Evolutionary conservation across 2,329 filamentous ascomycete species (phyloP).

Genomic region (Sordariomycetes sp.): DNA sequence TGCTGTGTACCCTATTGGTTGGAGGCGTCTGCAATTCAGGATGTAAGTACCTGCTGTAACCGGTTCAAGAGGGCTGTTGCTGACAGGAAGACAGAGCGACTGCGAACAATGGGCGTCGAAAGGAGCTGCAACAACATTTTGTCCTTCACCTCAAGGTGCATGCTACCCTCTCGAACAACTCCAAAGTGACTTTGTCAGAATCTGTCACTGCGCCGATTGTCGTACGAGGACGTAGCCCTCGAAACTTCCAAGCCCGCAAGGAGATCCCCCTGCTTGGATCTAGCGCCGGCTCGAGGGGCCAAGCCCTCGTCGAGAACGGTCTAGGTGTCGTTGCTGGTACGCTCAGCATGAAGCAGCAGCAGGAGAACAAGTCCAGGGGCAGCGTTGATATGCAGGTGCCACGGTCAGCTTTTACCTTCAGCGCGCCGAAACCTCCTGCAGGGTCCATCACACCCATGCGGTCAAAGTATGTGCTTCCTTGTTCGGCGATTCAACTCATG

Average conservation of each 20-base stretch:
- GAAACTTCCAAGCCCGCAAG: conserved; percentile 91
- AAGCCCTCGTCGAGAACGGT: conserved; percentile 58
- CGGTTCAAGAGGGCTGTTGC: conserved; percentile 7
- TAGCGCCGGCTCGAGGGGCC: conserved; percentile 69
- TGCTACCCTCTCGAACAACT: conserved; percentile 75
- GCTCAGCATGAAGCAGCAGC: conserved; percentile 42
- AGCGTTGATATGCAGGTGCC: conserved; percentile 45
- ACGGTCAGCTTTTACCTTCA: conserved; percentile 49
- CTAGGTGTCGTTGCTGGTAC: conserved; percentile 51
- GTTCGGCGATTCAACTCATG: neutral
- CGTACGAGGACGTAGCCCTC: conserved; percentile 82
- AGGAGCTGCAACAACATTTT: conserved; percentile 95
- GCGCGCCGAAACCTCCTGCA: conserved; percentile 43
- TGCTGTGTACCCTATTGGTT: conserved; percentile 85
- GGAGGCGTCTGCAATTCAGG: conserved; percentile 87
- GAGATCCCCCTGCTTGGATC: conserved; percentile 79
- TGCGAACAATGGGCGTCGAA: conserved; percentile 88
- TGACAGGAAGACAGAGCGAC: conserved; percentile 54
- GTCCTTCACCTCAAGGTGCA: conserved; percentile 80
- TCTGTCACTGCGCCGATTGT: conserved; percentile 85
- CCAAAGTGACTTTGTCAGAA: conserved; percentile 73
- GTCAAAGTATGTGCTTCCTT: conserved; percentile 37
- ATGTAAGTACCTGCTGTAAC: conserved; percentile 40
- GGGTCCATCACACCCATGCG: conserved; percentile 43
- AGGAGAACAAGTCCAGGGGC: conserved; percentile 41